Evolutionary conservation across 768 basidiomycete genomes (phyloP).

Genomic region (Lentinula raphanica): DNA sequence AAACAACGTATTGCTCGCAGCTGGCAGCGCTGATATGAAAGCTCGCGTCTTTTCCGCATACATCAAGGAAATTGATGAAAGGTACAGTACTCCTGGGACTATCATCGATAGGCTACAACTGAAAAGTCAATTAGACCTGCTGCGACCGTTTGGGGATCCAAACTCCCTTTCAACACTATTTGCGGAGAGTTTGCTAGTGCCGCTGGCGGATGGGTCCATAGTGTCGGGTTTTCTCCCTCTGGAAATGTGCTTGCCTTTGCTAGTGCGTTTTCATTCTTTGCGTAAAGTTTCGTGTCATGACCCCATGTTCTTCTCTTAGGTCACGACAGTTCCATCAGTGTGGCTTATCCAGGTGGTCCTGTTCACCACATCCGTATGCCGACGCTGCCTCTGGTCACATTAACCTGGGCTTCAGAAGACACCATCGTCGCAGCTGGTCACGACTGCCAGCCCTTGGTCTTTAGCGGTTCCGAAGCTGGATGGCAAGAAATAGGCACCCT

Average conservation of each 20-base stretch:
- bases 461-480: conserved; percentile 66
- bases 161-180: conserved; percentile 94
- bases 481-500: conserved; percentile 81
- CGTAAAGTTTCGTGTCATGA: not conserved
- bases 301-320: conserved; percentile 37
- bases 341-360: conserved; percentile 86
- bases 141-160: conserved; percentile 94
- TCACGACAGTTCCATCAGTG: conserved; percentile 89
- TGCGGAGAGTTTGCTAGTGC: conserved; percentile 91
- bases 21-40: conserved; percentile 97
- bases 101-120: no score
- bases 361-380: conserved; percentile 71
- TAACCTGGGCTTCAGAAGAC: conserved; percentile 83
- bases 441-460: conserved; percentile 93
- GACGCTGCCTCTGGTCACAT: conserved; percentile 76
- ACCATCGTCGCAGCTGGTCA: conserved; percentile 89
- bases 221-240: conserved; percentile 92
- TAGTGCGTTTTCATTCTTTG: conserved; percentile 47
- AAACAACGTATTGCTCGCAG: conserved; percentile 94
- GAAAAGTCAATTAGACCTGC: conserved; percentile 54
- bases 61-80: conserved; percentile 96
- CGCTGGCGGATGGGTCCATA: conserved; percentile 95
- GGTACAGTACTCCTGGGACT: no score
- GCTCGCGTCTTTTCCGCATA: conserved; percentile 97
- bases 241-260: conserved; percentile 93